Base-by-base conservation (phyloP, 2,329 filamentous ascomycete species). In the Beauveria rudraprayagi region DNA sequence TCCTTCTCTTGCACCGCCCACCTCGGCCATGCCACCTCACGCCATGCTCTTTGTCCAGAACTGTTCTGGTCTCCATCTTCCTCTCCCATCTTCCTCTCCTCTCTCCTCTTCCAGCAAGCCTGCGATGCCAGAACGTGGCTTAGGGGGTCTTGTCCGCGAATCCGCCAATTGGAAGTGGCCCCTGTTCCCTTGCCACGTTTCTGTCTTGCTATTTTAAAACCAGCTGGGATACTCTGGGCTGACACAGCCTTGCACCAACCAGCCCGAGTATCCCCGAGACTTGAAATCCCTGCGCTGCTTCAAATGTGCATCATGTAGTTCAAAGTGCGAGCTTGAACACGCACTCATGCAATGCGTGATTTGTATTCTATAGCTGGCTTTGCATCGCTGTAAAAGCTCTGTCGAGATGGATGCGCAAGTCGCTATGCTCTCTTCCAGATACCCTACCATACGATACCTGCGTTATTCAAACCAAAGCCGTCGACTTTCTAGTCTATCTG, bases 1-100 rank as follows among this genome's bases (percentile, higher is more conserved):
- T 51, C 56, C 56, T 26, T 17, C 34, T 44, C 34, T 14, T 51
- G 46, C 56, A 58, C 56, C 30, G 56, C 56, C 56, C 46, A 26
- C 44, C 11, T 51, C 22, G 46, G 34, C 19, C 46, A 58, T 58
- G 56, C 34, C 22, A 43, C 56, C 24, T 58, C 10, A 53, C 51
- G 30, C 16, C 37, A 34, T 19, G 34, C 50, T 3, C n/a, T 30
- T 19, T 16, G 30, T 37, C 30, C 50, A 52, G 14, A 52, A 52
- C 50, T 40, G 6, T 16, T 40, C 14, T 37, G 11, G 34, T 48
- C 28, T 48, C 24, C 28, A 34, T 30, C 22, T 41, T 7, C 50
- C 11, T 34, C 28, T 30, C 8, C 28, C 28, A 8, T 30, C 11
- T 34, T 14, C 11, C 30, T 34, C 11, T 34, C 30, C 30, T 34